Percentiles rank a stretch among this genome's conserved stretches.
These are phyloP conservation scores for Penicillium malachiteum DNA, from an alignment of 495 filamentous ascomycete genomes.

Conservation along the genomic window DNA sequence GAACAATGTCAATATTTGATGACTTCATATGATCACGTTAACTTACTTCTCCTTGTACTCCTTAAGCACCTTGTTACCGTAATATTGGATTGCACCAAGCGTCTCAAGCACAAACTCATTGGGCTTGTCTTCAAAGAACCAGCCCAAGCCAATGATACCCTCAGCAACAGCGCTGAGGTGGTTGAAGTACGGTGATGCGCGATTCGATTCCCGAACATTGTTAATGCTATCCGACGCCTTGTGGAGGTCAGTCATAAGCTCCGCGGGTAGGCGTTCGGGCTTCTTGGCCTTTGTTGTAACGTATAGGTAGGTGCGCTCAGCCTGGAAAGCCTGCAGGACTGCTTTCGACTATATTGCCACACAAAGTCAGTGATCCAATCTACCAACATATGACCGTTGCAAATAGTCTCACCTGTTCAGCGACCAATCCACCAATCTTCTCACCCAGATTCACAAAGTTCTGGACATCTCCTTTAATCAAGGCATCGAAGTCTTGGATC, in stretches of 20 bases:
- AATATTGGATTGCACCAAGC: constrained; percentile 78
- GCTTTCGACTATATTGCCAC: constrained; percentile 49
- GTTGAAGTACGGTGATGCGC: constrained; percentile 65
- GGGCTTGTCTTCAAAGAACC: constrained; percentile 81
- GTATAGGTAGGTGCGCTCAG: constrained; percentile 82
- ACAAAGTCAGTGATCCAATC: constrained; percentile 4
- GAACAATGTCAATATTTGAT: constrained; percentile 13
- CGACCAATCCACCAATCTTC: constrained; percentile 72
- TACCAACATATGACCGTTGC: background rate
- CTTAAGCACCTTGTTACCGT: constrained; percentile 85
- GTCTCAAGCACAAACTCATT: constrained; percentile 77
- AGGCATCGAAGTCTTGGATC: constrained; percentile 80
- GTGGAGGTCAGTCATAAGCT: constrained; percentile 81
- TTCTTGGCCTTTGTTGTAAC: constrained; percentile 91
- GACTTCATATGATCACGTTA: background rate
- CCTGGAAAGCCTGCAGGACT: constrained; percentile 68
- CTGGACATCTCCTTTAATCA: constrained; percentile 72
- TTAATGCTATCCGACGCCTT: constrained; percentile 71
- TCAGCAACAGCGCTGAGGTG: constrained; percentile 86
- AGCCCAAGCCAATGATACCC: constrained; percentile 79
- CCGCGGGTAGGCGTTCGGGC: constrained; percentile 68
- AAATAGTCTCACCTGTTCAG: constrained; percentile 64
- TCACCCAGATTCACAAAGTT: constrained; percentile 77
- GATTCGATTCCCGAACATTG: constrained; percentile 75
- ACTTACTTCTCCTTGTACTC: constrained; percentile 87